Evolutionary conservation across 495 filamentous ascomycete species (phyloP).

Genomic region (Haplographium delicatum): DNA sequence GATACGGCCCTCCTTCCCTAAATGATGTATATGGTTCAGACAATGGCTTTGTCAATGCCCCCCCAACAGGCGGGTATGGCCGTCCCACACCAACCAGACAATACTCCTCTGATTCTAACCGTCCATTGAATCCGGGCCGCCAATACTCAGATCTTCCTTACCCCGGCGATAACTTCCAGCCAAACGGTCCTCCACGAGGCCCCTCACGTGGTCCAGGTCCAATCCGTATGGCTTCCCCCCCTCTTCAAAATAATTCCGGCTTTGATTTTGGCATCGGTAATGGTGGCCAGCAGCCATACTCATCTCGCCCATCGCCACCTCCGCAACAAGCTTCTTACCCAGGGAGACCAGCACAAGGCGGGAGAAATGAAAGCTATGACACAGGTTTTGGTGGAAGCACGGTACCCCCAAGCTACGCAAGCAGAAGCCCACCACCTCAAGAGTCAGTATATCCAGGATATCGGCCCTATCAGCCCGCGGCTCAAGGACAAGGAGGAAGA

Average conservation of each 20-base stretch:
- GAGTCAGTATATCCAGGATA: conserved; percentile 15
- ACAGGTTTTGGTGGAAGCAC: background rate
- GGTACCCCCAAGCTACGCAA: conserved; percentile 8
- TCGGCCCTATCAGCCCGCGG: conserved; percentile 7
- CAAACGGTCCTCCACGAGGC: conserved; percentile 11
- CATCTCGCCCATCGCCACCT: conserved; percentile 11
- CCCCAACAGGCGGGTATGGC: conserved; percentile 16
- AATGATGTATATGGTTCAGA: conserved; percentile 10
- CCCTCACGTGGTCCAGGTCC: conserved; percentile 18
- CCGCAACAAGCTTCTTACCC: conserved; percentile 13
- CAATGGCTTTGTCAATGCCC: conserved; percentile 12
- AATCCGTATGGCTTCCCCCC: conserved; percentile 16
- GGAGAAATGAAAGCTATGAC: conserved; percentile 3
- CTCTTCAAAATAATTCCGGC: conserved; percentile 18
- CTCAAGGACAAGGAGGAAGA: background rate
- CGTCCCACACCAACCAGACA: conserved; percentile 16
- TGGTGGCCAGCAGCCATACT: conserved; percentile 7
- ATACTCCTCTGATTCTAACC: conserved; percentile 15
- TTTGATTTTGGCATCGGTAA: conserved; percentile 21
- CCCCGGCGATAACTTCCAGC: conserved; percentile 10
- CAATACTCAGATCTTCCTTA: conserved; percentile 18
- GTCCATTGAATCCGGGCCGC: conserved; percentile 15
- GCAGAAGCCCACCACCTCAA: conserved; percentile 18
- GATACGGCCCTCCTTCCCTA: conserved; percentile 9
- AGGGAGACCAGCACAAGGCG: background rate